phyloP scores from a whole-genome alignment of 495 filamentous ascomycete species.

The Copromyces sp. region DNA sequence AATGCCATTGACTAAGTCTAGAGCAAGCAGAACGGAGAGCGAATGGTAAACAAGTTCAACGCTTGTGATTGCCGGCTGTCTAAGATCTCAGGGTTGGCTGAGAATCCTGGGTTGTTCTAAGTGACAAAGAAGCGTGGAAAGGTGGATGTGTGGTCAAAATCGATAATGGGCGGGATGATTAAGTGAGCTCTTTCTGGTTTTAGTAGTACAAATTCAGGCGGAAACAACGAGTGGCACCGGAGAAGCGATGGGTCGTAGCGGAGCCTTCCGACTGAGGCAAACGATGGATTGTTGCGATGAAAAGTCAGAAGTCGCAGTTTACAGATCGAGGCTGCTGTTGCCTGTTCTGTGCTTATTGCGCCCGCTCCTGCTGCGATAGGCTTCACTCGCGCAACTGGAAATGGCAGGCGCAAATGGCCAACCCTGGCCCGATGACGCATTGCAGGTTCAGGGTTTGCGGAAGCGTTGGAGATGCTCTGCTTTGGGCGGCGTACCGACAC shows the following conservation, averaged over 20 bases:
- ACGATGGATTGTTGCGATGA: not conserved
- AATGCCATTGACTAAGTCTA: not conserved
- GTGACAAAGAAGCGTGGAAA: not conserved
- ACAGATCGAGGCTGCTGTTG: not conserved
- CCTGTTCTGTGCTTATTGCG: not conserved
- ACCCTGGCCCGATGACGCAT: not conserved
- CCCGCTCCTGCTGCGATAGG: not conserved
- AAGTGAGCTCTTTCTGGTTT: not conserved
- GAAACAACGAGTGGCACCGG: not conserved
- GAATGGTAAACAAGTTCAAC: not conserved
- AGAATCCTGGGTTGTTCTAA: not conserved
- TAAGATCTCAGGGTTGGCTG: not conserved
- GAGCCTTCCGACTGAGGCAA: not conserved
- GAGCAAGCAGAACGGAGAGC: not conserved
- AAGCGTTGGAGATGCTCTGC: not conserved
- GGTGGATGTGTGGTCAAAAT: not conserved
- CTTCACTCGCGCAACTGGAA: not conserved
- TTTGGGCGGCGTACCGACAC: slow-evolving; percentile 2
- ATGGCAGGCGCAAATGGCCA: not conserved
- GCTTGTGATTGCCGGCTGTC: not conserved
- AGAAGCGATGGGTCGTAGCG: not conserved
- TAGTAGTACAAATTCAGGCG: not conserved
- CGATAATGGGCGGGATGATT: not conserved
- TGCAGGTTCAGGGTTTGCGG: not conserved
- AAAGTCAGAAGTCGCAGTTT: not conserved